Evolutionary conservation across 1,284 basidiomycete species (phyloP).

Genomic region (Rhodotorula sp.): DNA sequence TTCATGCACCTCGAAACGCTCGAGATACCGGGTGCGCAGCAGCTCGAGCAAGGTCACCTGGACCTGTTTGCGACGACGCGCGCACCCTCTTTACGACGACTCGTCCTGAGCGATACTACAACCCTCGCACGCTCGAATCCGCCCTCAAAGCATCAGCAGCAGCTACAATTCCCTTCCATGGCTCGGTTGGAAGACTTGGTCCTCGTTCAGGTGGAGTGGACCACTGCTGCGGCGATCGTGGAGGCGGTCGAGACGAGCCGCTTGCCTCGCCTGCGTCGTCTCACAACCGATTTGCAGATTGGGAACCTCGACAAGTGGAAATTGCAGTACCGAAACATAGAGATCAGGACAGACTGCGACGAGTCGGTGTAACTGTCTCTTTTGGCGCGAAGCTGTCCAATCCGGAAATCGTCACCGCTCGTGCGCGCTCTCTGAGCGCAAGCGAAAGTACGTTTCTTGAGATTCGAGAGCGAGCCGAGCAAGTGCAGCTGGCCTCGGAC

Average conservation of each 20-base stretch:
- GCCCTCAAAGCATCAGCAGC: not conserved
- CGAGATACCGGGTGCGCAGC: not conserved
- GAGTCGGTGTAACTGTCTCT: not conserved
- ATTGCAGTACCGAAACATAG: not conserved
- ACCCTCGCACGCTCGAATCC: too few species aligned
- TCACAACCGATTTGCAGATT: not conserved
- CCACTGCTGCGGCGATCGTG: not conserved
- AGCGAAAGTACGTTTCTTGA: too few species aligned
- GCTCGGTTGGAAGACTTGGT: not conserved
- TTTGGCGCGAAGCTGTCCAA: not conserved
- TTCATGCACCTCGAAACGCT: not conserved
- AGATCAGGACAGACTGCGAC: not conserved
- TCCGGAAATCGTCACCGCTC: not conserved
- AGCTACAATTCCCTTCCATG: not conserved
- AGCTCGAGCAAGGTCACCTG: conserved; percentile 3
- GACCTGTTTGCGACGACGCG: not conserved
- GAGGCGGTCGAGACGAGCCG: not conserved
- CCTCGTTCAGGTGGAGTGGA: not conserved
- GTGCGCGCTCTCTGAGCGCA: too few species aligned
- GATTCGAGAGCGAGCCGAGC: too few species aligned
- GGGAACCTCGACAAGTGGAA: not conserved
- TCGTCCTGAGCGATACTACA: conserved; percentile 7
- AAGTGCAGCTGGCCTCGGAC: too few species aligned
- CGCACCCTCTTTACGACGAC: not conserved
- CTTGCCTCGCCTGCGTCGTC: not conserved